Evolutionary conservation across 306 rosid genomes (phyloP).

Genomic region (Rosa lucieae): DNA sequence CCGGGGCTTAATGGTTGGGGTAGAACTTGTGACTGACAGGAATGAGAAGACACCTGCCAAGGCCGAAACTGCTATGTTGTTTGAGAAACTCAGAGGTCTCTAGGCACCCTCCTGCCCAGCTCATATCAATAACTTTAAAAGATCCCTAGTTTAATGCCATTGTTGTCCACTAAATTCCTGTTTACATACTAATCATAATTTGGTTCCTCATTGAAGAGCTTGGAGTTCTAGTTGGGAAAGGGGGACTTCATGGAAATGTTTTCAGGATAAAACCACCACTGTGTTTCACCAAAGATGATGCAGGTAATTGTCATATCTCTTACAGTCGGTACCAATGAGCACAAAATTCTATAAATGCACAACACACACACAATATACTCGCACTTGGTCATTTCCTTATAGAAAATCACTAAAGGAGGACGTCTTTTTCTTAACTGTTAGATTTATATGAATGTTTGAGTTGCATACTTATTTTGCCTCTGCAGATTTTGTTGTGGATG

Average conservation of each 20-base stretch:
- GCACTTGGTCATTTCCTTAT: not conserved
- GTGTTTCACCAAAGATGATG: slow-evolving; percentile 83
- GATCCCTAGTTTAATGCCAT: not conserved
- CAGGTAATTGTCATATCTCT: slow-evolving; percentile 44
- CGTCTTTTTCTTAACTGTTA: too few relatives aligned
- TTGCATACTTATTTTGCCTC: not conserved
- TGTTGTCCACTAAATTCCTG: not conserved
- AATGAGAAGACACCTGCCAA: slow-evolving; percentile 74
- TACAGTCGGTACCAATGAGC: not conserved
- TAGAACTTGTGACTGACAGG: slow-evolving; percentile 70
- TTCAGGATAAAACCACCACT: slow-evolving; percentile 90
- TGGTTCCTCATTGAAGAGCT: slow-evolving; percentile 56
- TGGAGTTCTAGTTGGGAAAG: slow-evolving; percentile 83
- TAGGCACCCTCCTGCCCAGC: not conserved
- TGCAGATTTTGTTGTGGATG: slow-evolving; percentile 93
- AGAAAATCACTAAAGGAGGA: not conserved
- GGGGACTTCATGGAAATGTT: slow-evolving; percentile 57
- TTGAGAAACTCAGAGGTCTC: slow-evolving; percentile 69
- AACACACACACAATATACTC: not conserved
- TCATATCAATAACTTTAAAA: not conserved
- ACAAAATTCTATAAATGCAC: not conserved
- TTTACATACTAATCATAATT: slow-evolving; percentile 24
- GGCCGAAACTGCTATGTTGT: slow-evolving; percentile 68
- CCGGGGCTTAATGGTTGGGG: slow-evolving; percentile 79
- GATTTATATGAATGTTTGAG: not conserved